Evolutionary conservation across 2,329 filamentous ascomycete species (phyloP), one percentile per base, ranked within the genome.

Genomic region (Xylariaceae sp.): DNA sequence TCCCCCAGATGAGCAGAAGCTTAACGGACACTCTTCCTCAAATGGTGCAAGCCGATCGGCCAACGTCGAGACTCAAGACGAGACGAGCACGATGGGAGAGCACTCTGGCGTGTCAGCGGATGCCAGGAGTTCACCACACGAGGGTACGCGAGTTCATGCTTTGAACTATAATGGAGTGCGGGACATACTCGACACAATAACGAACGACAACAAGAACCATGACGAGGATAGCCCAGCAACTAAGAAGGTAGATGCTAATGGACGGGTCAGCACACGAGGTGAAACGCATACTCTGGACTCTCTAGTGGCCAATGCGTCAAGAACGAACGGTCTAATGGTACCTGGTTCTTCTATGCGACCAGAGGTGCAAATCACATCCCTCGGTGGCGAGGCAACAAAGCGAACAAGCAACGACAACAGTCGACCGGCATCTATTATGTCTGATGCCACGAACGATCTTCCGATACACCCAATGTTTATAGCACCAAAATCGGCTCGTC

Each of bases 391-490:
- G 39, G 55, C 55, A 23, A 60, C 54, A 15, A 65, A 57, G 44
- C 66, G 58, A 34, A 51, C 54, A 8, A 60, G 62, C 17, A 61
- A 66, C 42, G 65, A 61, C 9, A 64, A 54, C 30, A 70, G 65
- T 56, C 65, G 66, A 9, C 67, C 62, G 4, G 54, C 60, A 52
- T 72, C 71, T 10, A 63, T 67, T 44, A 70, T 76, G 30, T 79
- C 79, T 13, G 78, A 80, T 47, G 74, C 75, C 4, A 71, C 73
- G 17, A 76, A 78, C 11, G 76, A 81, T 3, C 76, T 79, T n/a
- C 82, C 81, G 34, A 82, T 93, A 60, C 88, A 93, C 70, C 88
- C 89, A 2, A 83, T 91, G 68, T 95, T 91, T 73, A 73, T 85
- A 49, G 82, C 87, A 42, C 88, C 90, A 0, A 70, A 76, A 30